Conservation (phyloP, 2,329 filamentous ascomycete species). For the Ceratocystis smalleyi region DNA sequence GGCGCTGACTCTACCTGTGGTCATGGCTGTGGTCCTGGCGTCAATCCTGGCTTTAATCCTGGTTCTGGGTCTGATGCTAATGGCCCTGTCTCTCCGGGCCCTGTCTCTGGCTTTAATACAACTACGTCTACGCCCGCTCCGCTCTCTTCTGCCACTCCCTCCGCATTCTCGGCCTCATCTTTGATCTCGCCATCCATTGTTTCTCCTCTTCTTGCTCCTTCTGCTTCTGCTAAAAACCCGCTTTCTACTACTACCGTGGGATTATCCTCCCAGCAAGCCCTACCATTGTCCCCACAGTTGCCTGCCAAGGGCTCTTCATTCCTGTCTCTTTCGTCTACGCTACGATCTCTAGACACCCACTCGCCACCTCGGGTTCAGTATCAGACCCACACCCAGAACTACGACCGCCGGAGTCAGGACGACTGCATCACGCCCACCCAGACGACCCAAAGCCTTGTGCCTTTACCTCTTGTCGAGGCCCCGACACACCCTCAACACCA, state of each 20-base stretch:
- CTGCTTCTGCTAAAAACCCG: constrained; percentile 5
- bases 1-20: constrained; percentile 4
- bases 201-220: constrained; percentile 1
- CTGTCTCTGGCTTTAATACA: constrained; percentile 17
- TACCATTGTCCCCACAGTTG: constrained; percentile 6
- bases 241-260: constrained; percentile 13
- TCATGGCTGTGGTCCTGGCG: constrained; percentile 4
- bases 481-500: background rate
- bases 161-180: constrained; percentile 12
- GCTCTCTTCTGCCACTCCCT: constrained; percentile 18
- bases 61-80: background rate
- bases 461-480: background rate
- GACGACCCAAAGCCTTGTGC: background rate
- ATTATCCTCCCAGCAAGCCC: constrained; percentile 12
- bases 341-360: constrained; percentile 8
- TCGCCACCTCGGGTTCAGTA: background rate
- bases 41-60: constrained; percentile 2
- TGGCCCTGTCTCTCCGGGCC: constrained; percentile 14
- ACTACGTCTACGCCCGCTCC: constrained; percentile 16
- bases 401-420: background rate
- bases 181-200: constrained; percentile 1
- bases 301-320: constrained; percentile 2
- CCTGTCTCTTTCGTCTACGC: constrained; percentile 8
- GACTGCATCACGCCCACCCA: background rate
- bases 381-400: background rate